Evolutionary conservation across 139 green algal species (phyloP), one percentile per base, ranked within the genome.

Genomic region (Chlamydomonas urium): DNA sequence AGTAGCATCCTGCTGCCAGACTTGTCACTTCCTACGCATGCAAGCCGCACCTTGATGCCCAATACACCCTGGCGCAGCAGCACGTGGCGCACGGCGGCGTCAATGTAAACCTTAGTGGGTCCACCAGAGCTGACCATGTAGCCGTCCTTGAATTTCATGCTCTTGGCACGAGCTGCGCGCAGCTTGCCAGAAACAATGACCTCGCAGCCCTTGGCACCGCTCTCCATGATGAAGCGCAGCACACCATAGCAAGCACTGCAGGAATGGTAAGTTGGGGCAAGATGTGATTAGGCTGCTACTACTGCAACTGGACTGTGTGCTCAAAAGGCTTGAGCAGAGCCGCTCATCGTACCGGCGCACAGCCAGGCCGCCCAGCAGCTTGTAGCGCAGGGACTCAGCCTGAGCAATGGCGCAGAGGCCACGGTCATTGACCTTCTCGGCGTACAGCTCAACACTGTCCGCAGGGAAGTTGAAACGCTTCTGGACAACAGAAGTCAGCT

Each of bases 111-210:
- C 0, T 71, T 69, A 17, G 85, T 79, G 4, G 95, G 94, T 73
- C 96, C 73, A 65, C 96, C 96, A 32, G 87, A 91, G 31, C 90
- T 95, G 1, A 94, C 89, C 90, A 95, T 96, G 86, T 95, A 94
- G 33, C 89, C 90, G 65, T 96, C 89, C 77, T 97, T 97, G 93
- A 99, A 99, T 90, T 99, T 99, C 96, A 99, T 99, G 75, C 79
- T 77, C 92, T 99, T 99, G 79, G 95, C 96, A 87, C 96, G 92
- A 79, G 93, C 86, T 6, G 94, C 96, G 23, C 96, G 87, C 33
- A 99, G 86, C 90, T 99, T 99, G 82, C 96, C 96, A 33, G 84
- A 92, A 26, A 99, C 96, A 78, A 99, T 96, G 37, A 99, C 94
- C 87, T 99, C 96, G 84, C 93, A 98, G 62, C 96, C 96, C 91